Percentiles rank a stretch among this genome's conserved stretches.
These are phyloP conservation scores for Cystoderma amianthinum DNA, from an alignment of 768 basidiomycete genomes.

Conservation along the genomic window DNA sequence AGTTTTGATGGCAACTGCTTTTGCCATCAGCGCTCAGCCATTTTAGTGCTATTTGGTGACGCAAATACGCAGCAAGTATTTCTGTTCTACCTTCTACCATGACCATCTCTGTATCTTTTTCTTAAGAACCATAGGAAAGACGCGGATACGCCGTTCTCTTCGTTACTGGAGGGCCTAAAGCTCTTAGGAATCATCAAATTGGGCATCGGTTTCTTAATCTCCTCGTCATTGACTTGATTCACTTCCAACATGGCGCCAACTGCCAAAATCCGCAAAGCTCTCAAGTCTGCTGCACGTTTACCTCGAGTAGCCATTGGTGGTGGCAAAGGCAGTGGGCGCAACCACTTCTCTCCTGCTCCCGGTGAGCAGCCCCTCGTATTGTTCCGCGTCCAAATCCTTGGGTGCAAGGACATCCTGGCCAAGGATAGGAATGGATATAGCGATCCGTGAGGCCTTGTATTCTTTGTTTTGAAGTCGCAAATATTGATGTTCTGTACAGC, in stretches of 20 bases:
- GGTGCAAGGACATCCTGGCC: slow-evolving; percentile 52
- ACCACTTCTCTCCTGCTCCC: slow-evolving; percentile 30
- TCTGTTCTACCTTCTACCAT: too few species aligned
- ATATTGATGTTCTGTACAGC: slow-evolving; percentile 22
- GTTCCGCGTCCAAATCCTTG: slow-evolving; percentile 61
- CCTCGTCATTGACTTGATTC: too few species aligned
- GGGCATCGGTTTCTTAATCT: too few species aligned
- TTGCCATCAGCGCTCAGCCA: too few species aligned
- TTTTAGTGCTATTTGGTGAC: too few species aligned
- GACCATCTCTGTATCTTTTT: too few species aligned
- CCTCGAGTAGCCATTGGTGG: slow-evolving; percentile 35
- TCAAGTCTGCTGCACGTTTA: slow-evolving; percentile 52
- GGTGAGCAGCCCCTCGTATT: slow-evolving; percentile 65
- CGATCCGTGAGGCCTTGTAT: slow-evolving; percentile 54
- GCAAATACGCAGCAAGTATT: too few species aligned
- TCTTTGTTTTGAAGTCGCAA: not conserved
- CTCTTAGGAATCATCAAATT: too few species aligned
- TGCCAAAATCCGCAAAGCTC: slow-evolving; percentile 47
- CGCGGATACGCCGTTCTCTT: too few species aligned
- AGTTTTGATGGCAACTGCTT: too few species aligned
- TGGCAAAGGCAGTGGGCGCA: slow-evolving; percentile 23
- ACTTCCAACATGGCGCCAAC: slow-evolving; percentile 3
- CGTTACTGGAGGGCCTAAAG: too few species aligned
- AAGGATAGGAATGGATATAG: slow-evolving; percentile 66
- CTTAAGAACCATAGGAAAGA: too few species aligned